Evolutionary conservation across 441 rosid genomes (phyloP).

Genomic region (Pelargonium australe): DNA sequence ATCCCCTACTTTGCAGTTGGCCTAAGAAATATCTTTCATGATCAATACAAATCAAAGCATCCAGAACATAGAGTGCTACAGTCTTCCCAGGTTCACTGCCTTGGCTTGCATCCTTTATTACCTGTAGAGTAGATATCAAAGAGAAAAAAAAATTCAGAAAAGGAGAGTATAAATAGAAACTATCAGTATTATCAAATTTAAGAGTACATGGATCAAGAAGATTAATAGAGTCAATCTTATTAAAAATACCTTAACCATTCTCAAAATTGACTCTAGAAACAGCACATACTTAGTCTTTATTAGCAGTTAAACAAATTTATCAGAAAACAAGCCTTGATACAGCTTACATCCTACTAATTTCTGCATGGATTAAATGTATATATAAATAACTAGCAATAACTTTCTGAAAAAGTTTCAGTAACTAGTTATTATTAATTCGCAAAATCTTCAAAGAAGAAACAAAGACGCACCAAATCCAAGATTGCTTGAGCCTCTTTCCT

Average conservation of each 20-base stretch:
- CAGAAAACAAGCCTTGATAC: neutral
- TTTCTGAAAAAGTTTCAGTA: neutral
- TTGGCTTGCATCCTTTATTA: slow-evolving; percentile 79
- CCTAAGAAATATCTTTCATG: slow-evolving; percentile 78
- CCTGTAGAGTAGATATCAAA: slow-evolving; percentile 33
- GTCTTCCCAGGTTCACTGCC: slow-evolving; percentile 96
- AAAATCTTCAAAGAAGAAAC: slow-evolving; percentile 7
- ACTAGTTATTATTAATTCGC: neutral
- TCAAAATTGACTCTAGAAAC: neutral
- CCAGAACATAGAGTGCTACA: slow-evolving; percentile 84
- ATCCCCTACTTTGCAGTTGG: slow-evolving; percentile 96
- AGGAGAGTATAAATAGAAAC: neutral
- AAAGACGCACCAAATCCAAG: slow-evolving; percentile 71
- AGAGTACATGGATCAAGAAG: neutral
- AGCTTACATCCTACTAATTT: neutral
- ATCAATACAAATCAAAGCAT: slow-evolving; percentile 76
- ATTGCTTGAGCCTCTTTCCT: slow-evolving; percentile 86
- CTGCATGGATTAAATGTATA: neutral
- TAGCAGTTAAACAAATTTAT: neutral
- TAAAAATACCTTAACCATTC: neutral
- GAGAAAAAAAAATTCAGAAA: neutral
- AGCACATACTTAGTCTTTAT: neutral
- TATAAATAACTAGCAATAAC: neutral
- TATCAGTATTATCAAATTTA: neutral
- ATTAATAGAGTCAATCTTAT: neutral